Percentiles rank a stretch among this genome's conserved stretches.
phyloP scores from a whole-genome alignment of 2,329 filamentous ascomycete species.

The Talaromyces sp. region DNA sequence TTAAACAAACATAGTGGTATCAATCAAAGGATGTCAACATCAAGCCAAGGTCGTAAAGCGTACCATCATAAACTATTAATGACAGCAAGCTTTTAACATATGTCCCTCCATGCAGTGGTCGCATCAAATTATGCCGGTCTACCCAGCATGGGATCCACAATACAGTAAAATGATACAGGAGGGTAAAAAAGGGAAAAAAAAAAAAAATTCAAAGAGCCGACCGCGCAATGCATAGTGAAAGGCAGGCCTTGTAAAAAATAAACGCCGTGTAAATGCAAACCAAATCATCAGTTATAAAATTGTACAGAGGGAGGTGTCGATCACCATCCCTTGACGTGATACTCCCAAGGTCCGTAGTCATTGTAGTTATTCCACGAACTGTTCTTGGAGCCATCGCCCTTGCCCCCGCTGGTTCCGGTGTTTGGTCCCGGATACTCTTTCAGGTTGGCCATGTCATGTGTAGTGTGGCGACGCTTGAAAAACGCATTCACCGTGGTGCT shows the following conservation, averaged over 20 bases:
- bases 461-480: conserved; percentile 82
- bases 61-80: conserved; percentile 1
- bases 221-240: background rate
- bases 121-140: background rate
- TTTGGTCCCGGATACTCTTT: conserved; percentile 69
- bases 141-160: background rate
- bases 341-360: conserved; percentile 73
- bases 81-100: background rate
- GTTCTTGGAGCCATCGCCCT: conserved; percentile 48
- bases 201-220: conserved; percentile 10
- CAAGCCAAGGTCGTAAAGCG: background rate
- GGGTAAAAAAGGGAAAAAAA: background rate
- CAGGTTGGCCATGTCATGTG: conserved; percentile 83
- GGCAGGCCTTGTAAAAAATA: background rate
- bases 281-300: background rate
- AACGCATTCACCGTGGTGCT: conserved; percentile 82
- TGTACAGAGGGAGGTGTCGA: background rate
- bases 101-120: background rate
- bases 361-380: conserved; percentile 84
- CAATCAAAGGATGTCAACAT: background rate
- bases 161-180: background rate
- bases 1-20: conserved; percentile 3
- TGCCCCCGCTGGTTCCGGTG: conserved; percentile 35
- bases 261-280: conserved; percentile 3
- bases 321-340: conserved; percentile 82